Evolutionary conservation across 192 early-diverging fungal genomes (phyloP).

Genomic region (Lobulomyces angularis): DNA sequence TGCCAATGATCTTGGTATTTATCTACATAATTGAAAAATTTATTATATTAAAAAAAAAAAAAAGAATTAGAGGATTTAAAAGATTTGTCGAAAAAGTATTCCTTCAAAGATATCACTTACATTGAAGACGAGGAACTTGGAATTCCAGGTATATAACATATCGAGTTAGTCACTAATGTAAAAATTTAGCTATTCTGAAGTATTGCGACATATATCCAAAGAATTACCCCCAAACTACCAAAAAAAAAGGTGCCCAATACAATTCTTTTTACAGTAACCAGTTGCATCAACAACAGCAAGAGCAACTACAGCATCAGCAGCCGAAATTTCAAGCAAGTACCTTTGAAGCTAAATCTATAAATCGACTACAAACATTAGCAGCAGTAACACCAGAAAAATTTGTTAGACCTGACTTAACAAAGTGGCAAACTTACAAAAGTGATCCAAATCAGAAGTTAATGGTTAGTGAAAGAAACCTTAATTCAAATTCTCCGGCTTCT

Average conservation of each 20-base stretch:
- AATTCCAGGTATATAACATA: conserved; percentile 29
- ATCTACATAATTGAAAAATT: conserved; percentile 7
- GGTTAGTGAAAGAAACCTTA: not conserved
- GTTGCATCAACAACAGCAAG: conserved; percentile 4
- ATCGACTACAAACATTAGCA: not conserved
- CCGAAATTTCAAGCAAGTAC: conserved; percentile 4
- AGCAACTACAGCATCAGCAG: not conserved
- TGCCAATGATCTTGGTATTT: not conserved
- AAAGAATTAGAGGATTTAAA: conserved; percentile 5
- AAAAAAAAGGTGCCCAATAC: not conserved
- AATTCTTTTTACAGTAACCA: not conserved
- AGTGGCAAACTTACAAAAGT: conserved; percentile 56
- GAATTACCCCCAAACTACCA: conserved; percentile 4
- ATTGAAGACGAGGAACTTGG: conserved; percentile 69
- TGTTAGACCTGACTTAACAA: conserved; percentile 59
- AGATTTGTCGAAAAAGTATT: conserved; percentile 53
- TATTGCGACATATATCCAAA: not conserved
- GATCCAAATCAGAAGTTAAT: conserved; percentile 25
- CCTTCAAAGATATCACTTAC: conserved; percentile 60
- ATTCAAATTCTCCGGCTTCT: not conserved
- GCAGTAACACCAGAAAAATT: conserved; percentile 54
- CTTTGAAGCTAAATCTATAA: conserved; percentile 1
- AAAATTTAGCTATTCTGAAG: not conserved
- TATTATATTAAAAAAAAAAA: conserved; percentile 6
- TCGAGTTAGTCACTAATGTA: not conserved